Base-by-base conservation (phyloP, 192 early-diverging fungal genomes). In the Backusella macrospora region DNA sequence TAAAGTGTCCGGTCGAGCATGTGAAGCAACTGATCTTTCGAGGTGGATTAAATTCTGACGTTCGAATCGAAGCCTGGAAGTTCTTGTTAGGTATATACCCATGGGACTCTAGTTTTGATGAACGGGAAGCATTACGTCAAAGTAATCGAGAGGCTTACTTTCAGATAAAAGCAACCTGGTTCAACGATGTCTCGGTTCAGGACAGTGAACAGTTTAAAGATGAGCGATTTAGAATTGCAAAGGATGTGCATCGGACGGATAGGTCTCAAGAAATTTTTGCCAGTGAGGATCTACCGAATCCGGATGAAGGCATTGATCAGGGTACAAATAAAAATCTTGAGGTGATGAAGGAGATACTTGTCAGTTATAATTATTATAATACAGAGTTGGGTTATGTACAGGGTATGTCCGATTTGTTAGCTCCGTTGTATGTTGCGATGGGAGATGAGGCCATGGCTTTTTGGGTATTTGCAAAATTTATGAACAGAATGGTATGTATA, bases 171-270 rank as follows among this genome's bases (percentile, higher is more conserved):
- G 82, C 85, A 38, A 83, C 80, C 43, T 94, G 92, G 92, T 88
- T 91, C 43, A 87, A 88, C 75, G 84, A 87, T 67, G 71, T 82
- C 14, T 80, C 86, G 21, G 79, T 86, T 34, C 85, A 86, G 44
- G 82, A 83, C 18, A 78, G 82, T 15, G 76, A 78, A 14, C 81
- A 85, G 6, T 91, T 88, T 73, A 77, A 84, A 52, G 92, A 93
- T 75, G 89, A 93, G 45, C 87, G 88, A 72, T 81, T 81, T 70
- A 83, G 92, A 2, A 93, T 87, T 59, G 43, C 96, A 44, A 99
- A 98, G 80, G 97, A 99, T 78, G 96, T 98, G 1, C 86, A 97
- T 69, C 90, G 98, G 40, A 99, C 98, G 3, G 98, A 99, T 79
- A 81, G 96, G 9, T 92, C 85, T 0, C 86, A 95, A 1, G 86